Percentiles rank a stretch among this genome's conserved stretches.
These are phyloP conservation scores for Phaeosphaeriaceae sp. DNA, from an alignment of 2,329 filamentous ascomycete genomes.

Conservation along the genomic window DNA sequence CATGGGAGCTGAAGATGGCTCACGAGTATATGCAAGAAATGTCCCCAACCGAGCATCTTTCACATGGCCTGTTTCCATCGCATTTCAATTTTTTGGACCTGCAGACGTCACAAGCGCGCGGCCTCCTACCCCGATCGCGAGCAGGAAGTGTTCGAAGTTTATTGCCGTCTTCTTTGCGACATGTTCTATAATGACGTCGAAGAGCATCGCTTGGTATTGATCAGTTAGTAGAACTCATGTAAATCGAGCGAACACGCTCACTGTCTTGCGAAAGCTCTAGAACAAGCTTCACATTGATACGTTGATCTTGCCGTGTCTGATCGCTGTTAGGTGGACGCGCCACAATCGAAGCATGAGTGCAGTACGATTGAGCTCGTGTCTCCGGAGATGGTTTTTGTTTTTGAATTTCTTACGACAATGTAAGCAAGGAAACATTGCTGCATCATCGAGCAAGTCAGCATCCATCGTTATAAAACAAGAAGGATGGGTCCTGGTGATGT, in stretches of 20 bases:
- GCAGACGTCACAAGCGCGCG: conserved; percentile 9
- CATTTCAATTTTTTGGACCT: neutral
- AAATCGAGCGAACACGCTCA: neutral
- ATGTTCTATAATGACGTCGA: conserved; percentile 12
- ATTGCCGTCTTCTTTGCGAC: neutral
- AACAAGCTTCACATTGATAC: conserved; percentile 8
- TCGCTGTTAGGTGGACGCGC: neutral
- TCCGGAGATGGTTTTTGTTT: conserved; percentile 11
- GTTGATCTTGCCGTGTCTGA: neutral
- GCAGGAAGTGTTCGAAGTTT: neutral
- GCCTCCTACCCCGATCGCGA: conserved; percentile 7
- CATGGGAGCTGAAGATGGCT: neutral
- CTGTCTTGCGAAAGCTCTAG: conserved; percentile 9
- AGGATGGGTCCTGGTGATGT: neutral
- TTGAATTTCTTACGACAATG: conserved; percentile 5
- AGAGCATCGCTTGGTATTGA: conserved; percentile 9
- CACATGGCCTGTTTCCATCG: neutral
- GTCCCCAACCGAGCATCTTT: neutral
- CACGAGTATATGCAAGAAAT: neutral
- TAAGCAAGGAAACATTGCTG: neutral
- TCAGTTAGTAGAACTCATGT: neutral
- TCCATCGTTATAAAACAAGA: neutral
- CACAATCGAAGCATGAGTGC: neutral
- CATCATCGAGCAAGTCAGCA: neutral
- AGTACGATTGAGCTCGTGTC: conserved; percentile 13